Evolutionary conservation across 202 grass and related monocot genomes (phyloP), one percentile per base, ranked within the genome.

Genomic region (Zoysia matrella): DNA sequence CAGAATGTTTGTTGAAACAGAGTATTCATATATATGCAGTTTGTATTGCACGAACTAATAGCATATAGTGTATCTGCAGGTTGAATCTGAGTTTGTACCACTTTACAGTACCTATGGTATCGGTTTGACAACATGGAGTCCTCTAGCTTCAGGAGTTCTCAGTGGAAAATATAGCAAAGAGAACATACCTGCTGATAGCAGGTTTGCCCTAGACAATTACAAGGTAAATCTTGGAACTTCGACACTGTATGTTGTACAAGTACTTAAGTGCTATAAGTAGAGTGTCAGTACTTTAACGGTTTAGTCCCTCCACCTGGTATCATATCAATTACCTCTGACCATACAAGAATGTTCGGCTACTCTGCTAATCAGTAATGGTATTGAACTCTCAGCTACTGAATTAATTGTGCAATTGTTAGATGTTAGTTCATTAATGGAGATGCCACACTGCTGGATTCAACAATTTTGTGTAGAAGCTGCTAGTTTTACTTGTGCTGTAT

Each of bases 201-300:
- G 96, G 56, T 99, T 99, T 87, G 85, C 92, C 14, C 82, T 99
- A 51, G 96, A 99, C 68, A 99, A 95, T 79, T 99, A 99, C 64
- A 99, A 99, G 96, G 96, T 99, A 87, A 54, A 53, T 64, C 39
- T 45, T 60, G 52, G 12, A 82, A 61, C 12, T 13, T 80, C 69
- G 1, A 15, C n/a, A 5, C 43, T 69, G 11, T 54, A 80, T 69
- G 76, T 63, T 40, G 49, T n/a, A 49, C 1, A 9, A n/a, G 1
- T 61, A 69, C 53, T 36, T 67, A 64, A 42, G 52, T 53, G 48
- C 18, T 75, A 7, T 13, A 40, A 14, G 77, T 42, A 54, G n/a
- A 52, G 65, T 30, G 75, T 39, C 9, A 62, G 1, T n/a, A 74
- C 16, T 42, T 63, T 67, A 7, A 52, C 10, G 45, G 58, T 52